phyloP scores from a whole-genome alignment of 2,329 filamentous ascomycete genomes.

The Xenosphaeropsis pyriputrescens region DNA sequence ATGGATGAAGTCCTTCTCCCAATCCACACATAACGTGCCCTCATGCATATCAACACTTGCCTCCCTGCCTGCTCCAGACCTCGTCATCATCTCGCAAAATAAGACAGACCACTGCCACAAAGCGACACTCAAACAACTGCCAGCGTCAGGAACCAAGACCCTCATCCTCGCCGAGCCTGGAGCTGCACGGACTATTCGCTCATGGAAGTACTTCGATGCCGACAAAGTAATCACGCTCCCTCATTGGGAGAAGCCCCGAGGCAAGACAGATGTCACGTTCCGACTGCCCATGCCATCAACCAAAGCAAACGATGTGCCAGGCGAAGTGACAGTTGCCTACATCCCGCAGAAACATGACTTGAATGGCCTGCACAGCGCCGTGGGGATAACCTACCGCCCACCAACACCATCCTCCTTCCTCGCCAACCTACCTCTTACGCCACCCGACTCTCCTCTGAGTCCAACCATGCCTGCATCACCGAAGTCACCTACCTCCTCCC shows the following conservation, averaged over 20 bases:
- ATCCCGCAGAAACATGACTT: slow-evolving; percentile 45
- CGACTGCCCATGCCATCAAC: slow-evolving; percentile 38
- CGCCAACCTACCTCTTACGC: slow-evolving; percentile 3
- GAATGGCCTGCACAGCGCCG: slow-evolving; percentile 46
- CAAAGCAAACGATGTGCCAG: slow-evolving; percentile 34
- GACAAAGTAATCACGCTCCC: slow-evolving; percentile 28
- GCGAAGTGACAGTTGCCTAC: slow-evolving; percentile 59
- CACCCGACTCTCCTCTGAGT: not conserved
- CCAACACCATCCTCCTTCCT: slow-evolving; percentile 20
- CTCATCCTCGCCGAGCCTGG: slow-evolving; percentile 51
- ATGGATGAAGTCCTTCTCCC: slow-evolving; percentile 44
- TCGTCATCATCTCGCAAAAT: slow-evolving; percentile 43
- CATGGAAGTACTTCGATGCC: slow-evolving; percentile 54
- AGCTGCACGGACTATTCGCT: slow-evolving; percentile 47
- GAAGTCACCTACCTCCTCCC: not conserved
- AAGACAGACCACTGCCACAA: slow-evolving; percentile 60
- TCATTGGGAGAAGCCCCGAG: slow-evolving; percentile 27
- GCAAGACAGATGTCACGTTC: slow-evolving; percentile 13
- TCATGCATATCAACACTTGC: slow-evolving; percentile 41
- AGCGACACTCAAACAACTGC: slow-evolving; percentile 50
- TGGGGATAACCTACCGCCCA: slow-evolving; percentile 58
- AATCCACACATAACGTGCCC: slow-evolving; percentile 35
- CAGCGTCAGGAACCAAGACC: slow-evolving; percentile 33
- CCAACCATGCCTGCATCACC: too few relatives aligned
- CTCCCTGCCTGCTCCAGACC: slow-evolving; percentile 35